These are phyloP conservation scores for Exophiala phaeomuriformis DNA, from an alignment of 2,329 filamentous ascomycete species.

Conservation along the genomic window DNA sequence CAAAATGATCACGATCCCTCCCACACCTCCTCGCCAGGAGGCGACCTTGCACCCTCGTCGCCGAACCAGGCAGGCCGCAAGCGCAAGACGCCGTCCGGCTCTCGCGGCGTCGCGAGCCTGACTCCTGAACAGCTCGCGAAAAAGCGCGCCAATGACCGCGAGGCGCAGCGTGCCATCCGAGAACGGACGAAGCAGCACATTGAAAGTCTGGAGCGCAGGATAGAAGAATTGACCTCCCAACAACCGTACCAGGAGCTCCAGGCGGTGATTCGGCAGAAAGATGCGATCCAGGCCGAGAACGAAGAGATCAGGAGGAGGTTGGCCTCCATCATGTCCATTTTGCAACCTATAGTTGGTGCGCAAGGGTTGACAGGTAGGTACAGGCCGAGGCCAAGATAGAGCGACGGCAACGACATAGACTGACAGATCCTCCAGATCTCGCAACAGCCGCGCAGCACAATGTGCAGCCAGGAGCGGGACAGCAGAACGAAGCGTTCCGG, in stretches of 20 bases:
- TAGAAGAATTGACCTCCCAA: slow-evolving; percentile 68
- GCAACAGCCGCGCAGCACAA: slow-evolving; percentile 25
- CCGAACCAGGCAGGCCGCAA: slow-evolving; percentile 29
- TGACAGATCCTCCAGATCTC: slow-evolving; percentile 12
- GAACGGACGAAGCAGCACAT: slow-evolving; percentile 77
- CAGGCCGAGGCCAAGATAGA: slow-evolving; percentile 6
- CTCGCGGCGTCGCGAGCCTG: slow-evolving; percentile 76
- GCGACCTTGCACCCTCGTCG: slow-evolving; percentile 7
- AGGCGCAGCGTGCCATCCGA: slow-evolving; percentile 76
- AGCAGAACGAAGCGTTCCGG: slow-evolving; percentile 13
- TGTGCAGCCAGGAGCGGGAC: slow-evolving; percentile 17
- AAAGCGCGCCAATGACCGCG: slow-evolving; percentile 85
- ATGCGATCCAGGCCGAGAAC: slow-evolving; percentile 71
- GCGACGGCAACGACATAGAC: not conserved
- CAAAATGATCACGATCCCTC: slow-evolving; percentile 17
- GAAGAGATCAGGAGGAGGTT: slow-evolving; percentile 65
- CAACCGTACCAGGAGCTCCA: slow-evolving; percentile 81
- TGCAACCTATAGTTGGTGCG: slow-evolving; percentile 38
- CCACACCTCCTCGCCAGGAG: slow-evolving; percentile 11
- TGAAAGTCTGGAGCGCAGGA: slow-evolving; percentile 63
- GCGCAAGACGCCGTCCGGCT: slow-evolving; percentile 39
- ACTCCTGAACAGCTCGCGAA: slow-evolving; percentile 82
- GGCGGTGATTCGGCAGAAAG: slow-evolving; percentile 65
- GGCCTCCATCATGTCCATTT: slow-evolving; percentile 53
- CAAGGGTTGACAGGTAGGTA: slow-evolving; percentile 39